Evolutionary conservation across 1,284 basidiomycete genomes (phyloP), one percentile per base, ranked within the genome.

Genomic region (Tilletia indica): DNA sequence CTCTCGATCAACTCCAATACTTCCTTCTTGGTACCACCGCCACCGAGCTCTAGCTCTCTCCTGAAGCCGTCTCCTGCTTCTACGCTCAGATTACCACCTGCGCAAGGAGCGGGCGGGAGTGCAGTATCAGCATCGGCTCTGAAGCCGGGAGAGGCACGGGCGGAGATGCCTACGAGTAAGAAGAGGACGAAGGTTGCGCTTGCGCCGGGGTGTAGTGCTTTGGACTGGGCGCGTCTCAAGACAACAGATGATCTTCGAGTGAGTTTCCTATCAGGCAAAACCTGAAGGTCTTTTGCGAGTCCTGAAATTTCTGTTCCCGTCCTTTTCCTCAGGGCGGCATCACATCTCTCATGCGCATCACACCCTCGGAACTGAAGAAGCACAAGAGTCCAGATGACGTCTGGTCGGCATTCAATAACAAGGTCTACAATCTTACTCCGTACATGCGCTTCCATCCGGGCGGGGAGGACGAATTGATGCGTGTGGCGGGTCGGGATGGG

Each of bases 351-450:
- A 84, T 90, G 80, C 89, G 93, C 42, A 89, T 99, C 70, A 91
- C 93, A 3, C 90, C 92, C 9, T 92, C 91, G 0, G 89, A 93
- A 82, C 87, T 99, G 69, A 93, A 93, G 81, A 86, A 88, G 81
- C 96, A 98, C 84, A 90, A 92, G 75, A 91, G 88, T 49, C 87
- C 86, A n/a, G 90, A 92, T 68, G 94, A 99, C 84, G 94, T 93
- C 0, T 99, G 96, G 96, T 90, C 93, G 5, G 91, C 90, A 0
- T 91, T 98, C 85, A 90, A 91, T 77, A 94, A 94, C 66, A 95
- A 93, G 83, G 94, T 99, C 31, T 99, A 99, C 87, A 97, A 99
- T 84, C 92, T 99, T 67, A 96, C 94, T 1, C 89, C 92, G 0
- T 99, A 98, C 85, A 85, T 97, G 5, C 87, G 90, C 0, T 99